A percentile compares a stretch with the other conserved stretches of the same genome.
Conservation (phyloP, 1,139 yeast genomes). For the Yamadazyma friedrichii region DNA sequence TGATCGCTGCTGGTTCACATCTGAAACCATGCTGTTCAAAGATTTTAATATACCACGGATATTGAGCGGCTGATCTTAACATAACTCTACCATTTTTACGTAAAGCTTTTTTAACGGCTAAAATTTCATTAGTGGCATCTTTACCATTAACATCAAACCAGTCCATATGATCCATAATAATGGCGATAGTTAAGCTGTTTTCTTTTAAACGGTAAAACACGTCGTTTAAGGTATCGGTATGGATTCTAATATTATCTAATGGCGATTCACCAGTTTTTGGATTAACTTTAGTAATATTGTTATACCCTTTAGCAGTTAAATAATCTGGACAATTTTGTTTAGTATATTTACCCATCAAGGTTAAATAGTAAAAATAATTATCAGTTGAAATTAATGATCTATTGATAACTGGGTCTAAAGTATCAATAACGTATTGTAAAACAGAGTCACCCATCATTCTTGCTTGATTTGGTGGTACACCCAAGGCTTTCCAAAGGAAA, state of each 20-base stretch:
- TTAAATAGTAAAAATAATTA: constrained; percentile 76
- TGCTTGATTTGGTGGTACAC: constrained; percentile 85
- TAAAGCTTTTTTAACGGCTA: constrained; percentile 62
- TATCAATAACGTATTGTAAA: constrained; percentile 68
- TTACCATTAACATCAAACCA: constrained; percentile 72
- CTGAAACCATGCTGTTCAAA: constrained; percentile 67
- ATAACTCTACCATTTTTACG: constrained; percentile 70
- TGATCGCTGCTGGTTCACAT: constrained; percentile 67
- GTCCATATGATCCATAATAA: constrained; percentile 91
- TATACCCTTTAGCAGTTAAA: constrained; percentile 59
- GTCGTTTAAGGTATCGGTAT: constrained; percentile 76
- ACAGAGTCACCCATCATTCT: constrained; percentile 74
- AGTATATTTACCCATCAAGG: constrained; percentile 62
- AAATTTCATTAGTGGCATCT: constrained; percentile 67
- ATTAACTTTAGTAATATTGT: constrained; percentile 33
- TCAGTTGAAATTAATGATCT: constrained; percentile 65
- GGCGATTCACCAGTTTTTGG: constrained; percentile 33
- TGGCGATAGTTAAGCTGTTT: constrained; percentile 68
- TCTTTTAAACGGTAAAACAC: constrained; percentile 65
- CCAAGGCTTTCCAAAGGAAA: constrained; percentile 83
- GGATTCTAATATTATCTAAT: constrained; percentile 68
- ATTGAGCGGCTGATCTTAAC: constrained; percentile 70
- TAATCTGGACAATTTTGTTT: constrained; percentile 74
- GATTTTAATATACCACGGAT: constrained; percentile 75
- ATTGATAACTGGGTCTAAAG: constrained; percentile 70